Conservation (phyloP, 768 basidiomycete species). For the Podaxis carcinomalis region DNA sequence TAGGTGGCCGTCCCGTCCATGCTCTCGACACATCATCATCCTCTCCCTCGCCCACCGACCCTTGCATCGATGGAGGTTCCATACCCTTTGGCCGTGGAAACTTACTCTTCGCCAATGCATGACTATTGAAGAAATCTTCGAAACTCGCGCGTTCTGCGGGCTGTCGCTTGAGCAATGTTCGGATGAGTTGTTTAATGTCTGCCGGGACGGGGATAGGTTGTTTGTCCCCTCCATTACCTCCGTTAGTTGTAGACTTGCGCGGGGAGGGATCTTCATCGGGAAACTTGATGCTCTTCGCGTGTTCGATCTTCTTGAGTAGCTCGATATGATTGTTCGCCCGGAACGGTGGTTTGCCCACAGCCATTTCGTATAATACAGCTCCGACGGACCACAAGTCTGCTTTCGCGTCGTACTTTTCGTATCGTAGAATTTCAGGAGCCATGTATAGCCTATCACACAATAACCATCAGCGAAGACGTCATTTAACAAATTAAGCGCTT, state of each 20-base stretch:
- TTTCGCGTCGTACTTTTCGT: conserved; percentile 97
- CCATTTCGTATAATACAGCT: conserved; percentile 94
- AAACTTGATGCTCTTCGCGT: conserved; percentile 87
- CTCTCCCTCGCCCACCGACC: conserved; percentile 13
- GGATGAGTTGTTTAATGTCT: conserved; percentile 88
- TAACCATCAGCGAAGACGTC: conserved; percentile 6
- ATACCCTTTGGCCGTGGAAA: conserved; percentile 55
- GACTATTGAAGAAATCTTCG: conserved; percentile 87
- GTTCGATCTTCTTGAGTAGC: conserved; percentile 88
- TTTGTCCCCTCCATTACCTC: conserved; percentile 46
- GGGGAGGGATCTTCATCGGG: conserved; percentile 79
- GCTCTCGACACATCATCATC: conserved; percentile 26
- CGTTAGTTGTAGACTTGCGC: conserved; percentile 29
- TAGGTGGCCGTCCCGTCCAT: conserved; percentile 36
- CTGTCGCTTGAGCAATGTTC: conserved; percentile 75
- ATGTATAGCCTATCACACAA: conserved; percentile 72
- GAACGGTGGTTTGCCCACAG: conserved; percentile 90
- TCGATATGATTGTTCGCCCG: conserved; percentile 96
- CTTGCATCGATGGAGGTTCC: conserved; percentile 19
- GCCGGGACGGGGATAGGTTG: conserved; percentile 43
- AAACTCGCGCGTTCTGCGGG: conserved; percentile 85
- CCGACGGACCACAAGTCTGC: conserved; percentile 99
- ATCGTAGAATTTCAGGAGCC: conserved; percentile 97
- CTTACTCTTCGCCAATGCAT: conserved; percentile 72
- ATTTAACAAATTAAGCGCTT: not conserved